Conservation (phyloP, 345 rosid genomes). For the Ailanthus altissimus region DNA sequence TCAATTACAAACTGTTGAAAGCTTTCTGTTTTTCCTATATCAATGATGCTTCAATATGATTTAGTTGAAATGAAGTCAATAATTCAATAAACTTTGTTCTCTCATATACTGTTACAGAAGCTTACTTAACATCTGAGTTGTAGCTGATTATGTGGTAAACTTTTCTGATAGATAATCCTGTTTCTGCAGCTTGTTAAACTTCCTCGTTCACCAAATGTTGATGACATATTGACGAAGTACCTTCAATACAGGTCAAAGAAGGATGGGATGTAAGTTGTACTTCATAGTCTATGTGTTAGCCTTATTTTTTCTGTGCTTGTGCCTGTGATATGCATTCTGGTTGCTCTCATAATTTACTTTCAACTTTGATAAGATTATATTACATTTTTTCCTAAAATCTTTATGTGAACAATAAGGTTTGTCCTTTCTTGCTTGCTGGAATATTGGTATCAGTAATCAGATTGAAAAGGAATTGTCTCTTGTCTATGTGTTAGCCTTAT, state of each 20-base stretch:
- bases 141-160: slow-evolving; percentile 16
- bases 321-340: slow-evolving; percentile 6
- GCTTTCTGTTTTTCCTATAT: slow-evolving; percentile 1
- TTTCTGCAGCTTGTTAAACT: slow-evolving; percentile 82
- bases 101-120: background rate
- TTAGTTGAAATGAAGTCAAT: background rate
- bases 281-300: slow-evolving; percentile 5
- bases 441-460: background rate
- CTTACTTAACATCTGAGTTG: slow-evolving; percentile 2
- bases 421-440: slow-evolving; percentile 3
- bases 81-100: background rate
- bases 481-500: background rate
- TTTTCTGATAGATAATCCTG: slow-evolving; percentile 18
- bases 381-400: background rate
- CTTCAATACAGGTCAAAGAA: slow-evolving; percentile 85
- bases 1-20: slow-evolving; percentile 14
- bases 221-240: slow-evolving; percentile 81
- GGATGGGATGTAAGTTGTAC: slow-evolving; percentile 72
- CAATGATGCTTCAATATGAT: slow-evolving; percentile 5
- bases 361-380: slow-evolving; percentile 4
- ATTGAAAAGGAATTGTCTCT: background rate
- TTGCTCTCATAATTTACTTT: background rate
- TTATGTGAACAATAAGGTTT: background rate
- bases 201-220: slow-evolving; percentile 87
- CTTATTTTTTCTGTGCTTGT: background rate